phyloP scores from a whole-genome alignment of 2,329 filamentous ascomycete genomes.

The Pseudogymnoascus sp. region DNA sequence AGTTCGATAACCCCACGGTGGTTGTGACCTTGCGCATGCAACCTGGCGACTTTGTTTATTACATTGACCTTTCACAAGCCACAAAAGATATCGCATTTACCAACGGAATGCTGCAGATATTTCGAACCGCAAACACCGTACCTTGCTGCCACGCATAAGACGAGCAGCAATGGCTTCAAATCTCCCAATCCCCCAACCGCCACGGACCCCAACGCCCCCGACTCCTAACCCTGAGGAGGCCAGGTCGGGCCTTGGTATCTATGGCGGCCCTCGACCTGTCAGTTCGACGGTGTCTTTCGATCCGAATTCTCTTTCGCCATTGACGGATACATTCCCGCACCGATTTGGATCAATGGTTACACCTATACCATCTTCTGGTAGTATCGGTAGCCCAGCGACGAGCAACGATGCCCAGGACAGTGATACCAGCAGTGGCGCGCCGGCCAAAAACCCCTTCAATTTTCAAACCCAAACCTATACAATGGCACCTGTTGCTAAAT shows the following conservation, averaged over 20 bases:
- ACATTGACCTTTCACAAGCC: neutral
- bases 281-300: constrained; percentile 32
- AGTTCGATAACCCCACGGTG: neutral
- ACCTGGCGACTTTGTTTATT: constrained; percentile 7
- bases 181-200: constrained; percentile 51
- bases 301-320: constrained; percentile 40
- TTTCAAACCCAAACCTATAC: constrained; percentile 79
- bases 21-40: neutral
- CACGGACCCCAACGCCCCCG: constrained; percentile 58
- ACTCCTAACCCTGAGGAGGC: constrained; percentile 35
- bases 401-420: constrained; percentile 23
- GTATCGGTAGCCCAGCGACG: constrained; percentile 16
- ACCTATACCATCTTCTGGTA: constrained; percentile 23
- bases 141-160: constrained; percentile 7
- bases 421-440: constrained; percentile 28
- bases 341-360: constrained; percentile 30
- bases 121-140: neutral
- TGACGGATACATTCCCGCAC: constrained; percentile 27
- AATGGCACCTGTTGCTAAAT: constrained; percentile 64
- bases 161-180: constrained; percentile 46
- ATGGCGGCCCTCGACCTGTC: constrained; percentile 18
- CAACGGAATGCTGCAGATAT: neutral
- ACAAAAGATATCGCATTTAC: neutral
- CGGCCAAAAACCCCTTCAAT: constrained; percentile 70
- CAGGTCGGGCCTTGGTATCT: constrained; percentile 22